These are phyloP conservation scores for Cyberlindnera veronae DNA, from an alignment of 805 yeast species.

Conservation along the genomic window DNA sequence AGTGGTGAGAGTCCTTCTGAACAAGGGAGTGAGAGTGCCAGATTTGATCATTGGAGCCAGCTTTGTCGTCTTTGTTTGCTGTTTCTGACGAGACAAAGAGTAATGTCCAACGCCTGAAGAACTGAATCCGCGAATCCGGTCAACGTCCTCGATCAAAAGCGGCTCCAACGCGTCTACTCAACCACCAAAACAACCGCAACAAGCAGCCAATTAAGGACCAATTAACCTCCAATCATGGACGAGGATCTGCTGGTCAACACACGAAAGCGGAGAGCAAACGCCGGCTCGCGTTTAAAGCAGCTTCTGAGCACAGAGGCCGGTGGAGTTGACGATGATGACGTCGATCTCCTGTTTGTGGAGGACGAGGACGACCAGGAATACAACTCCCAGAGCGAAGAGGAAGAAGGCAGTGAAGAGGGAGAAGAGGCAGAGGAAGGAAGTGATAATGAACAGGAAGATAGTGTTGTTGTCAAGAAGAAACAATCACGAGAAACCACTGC, in stretches of 20 bases:
- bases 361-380: constrained; percentile 55
- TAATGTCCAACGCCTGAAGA: too few relatives aligned
- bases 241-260: constrained; percentile 65
- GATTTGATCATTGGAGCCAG: too few relatives aligned
- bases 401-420: constrained; percentile 29
- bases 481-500: constrained; percentile 20
- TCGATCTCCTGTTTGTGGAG: constrained; percentile 64
- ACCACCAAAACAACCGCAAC: background rate
- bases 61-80: too few relatives aligned
- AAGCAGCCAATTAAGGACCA: background rate
- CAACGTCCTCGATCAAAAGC: background rate
- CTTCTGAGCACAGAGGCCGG: constrained; percentile 66
- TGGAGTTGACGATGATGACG: constrained; percentile 59
- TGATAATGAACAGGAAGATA: constrained; percentile 27
- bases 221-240: constrained; percentile 6
- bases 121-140: too few relatives aligned
- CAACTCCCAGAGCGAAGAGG: constrained; percentile 31
- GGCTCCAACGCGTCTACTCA: background rate
- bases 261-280: constrained; percentile 77
- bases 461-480: constrained; percentile 1
- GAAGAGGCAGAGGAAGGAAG: constrained; percentile 30
- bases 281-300: constrained; percentile 79
- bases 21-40: too few relatives aligned
- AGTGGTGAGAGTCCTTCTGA: too few relatives aligned
- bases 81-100: too few relatives aligned